These are phyloP conservation scores for Tetracladium setigerum DNA, from an alignment of 495 filamentous ascomycete species.

Conservation along the genomic window DNA sequence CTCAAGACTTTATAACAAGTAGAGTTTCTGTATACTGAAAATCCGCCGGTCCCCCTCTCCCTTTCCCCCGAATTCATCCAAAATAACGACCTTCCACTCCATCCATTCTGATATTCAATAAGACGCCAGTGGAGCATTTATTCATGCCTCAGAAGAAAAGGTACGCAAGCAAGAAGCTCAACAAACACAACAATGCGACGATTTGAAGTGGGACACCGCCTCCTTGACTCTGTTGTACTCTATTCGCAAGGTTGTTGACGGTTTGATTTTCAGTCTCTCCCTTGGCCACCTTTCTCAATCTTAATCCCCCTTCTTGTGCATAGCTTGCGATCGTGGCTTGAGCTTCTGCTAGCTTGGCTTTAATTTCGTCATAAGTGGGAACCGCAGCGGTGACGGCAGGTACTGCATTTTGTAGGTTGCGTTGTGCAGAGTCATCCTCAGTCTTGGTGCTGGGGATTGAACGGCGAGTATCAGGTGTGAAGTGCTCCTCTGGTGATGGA, in stretches of 20 bases:
- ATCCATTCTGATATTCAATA: not conserved
- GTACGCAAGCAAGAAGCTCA: constrained; percentile 89
- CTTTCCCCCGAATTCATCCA: not conserved
- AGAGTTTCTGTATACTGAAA: too few species aligned
- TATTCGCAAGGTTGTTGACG: constrained; percentile 43
- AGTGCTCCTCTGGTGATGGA: constrained; percentile 35
- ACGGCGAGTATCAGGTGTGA: constrained; percentile 18
- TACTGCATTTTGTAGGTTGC: not conserved
- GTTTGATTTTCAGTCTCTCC: constrained; percentile 36
- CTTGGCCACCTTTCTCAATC: constrained; percentile 55
- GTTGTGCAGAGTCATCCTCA: constrained; percentile 9
- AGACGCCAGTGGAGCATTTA: not conserved
- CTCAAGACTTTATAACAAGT: too few species aligned
- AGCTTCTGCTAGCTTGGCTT: constrained; percentile 65
- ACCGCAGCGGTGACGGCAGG: constrained; percentile 2
- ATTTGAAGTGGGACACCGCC: constrained; percentile 78
- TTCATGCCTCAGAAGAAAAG: constrained; percentile 67
- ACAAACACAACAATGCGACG: constrained; percentile 73
- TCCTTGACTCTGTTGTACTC: constrained; percentile 36
- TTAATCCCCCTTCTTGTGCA: constrained; percentile 62
- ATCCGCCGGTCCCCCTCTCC: not conserved
- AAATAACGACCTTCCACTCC: not conserved
- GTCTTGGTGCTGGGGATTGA: constrained; percentile 6
- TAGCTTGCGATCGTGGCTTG: constrained; percentile 64
- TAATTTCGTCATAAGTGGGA: constrained; percentile 47